Percentiles rank a stretch among this genome's conserved stretches.
Evolutionary conservation across 2,329 filamentous ascomycete species (phyloP).

Genomic region (Xylariaceae sp.): DNA sequence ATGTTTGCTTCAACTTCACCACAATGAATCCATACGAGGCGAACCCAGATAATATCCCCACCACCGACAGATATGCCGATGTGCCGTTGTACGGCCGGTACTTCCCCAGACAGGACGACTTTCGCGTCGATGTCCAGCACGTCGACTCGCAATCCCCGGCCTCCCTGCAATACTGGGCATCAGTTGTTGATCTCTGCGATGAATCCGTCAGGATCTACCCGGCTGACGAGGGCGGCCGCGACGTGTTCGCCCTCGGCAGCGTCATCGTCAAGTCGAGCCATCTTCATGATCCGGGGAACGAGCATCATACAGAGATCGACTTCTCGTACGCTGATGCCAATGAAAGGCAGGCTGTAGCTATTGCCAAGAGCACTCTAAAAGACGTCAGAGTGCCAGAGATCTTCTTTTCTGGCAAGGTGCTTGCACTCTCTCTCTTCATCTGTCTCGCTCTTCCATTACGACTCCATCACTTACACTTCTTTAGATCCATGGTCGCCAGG

Average conservation of each 20-base stretch:
- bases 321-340: conserved; percentile 34
- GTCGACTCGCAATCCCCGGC: conserved; percentile 15
- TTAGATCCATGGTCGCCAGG: conserved; percentile 27
- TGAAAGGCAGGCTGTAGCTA: conserved; percentile 26
- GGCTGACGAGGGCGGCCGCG: conserved; percentile 25
- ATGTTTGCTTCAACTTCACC: not conserved
- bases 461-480: conserved; percentile 2
- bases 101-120: conserved; percentile 4
- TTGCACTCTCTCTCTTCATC: not conserved
- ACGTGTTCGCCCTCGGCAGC: conserved; percentile 30
- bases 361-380: conserved; percentile 17
- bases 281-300: conserved; percentile 6
- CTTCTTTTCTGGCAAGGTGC: conserved; percentile 31
- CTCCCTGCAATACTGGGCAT: conserved; percentile 23
- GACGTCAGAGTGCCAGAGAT: conserved; percentile 28
- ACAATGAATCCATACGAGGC: conserved; percentile 2
- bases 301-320: conserved; percentile 25
- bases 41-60: conserved; percentile 1
- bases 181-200: conserved; percentile 25
- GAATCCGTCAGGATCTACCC: conserved; percentile 24
- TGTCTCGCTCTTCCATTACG: not conserved
- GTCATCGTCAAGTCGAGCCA: conserved; percentile 7
- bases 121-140: conserved; percentile 28
- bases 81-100: conserved; percentile 4
- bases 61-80: not conserved